Evolutionary conservation across 768 basidiomycete species (phyloP).

Genomic region (Termitomyces sp.): DNA sequence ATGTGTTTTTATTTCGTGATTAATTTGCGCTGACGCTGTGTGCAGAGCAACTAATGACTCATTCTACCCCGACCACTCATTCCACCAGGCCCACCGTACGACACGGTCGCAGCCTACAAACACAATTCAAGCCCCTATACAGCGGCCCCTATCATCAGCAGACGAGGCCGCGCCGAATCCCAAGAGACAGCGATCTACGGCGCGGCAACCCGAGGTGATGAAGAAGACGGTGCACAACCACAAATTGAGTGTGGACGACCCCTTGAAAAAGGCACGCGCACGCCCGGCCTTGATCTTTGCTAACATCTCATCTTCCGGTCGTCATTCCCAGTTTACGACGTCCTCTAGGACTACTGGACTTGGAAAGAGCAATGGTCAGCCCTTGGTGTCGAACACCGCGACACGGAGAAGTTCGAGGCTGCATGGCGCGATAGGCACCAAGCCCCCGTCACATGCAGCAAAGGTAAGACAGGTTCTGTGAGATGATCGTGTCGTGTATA

Average conservation of each 20-base stretch:
- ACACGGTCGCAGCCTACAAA: slow-evolving; percentile 42
- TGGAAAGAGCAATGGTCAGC: slow-evolving; percentile 51
- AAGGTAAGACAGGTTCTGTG: slow-evolving; percentile 46
- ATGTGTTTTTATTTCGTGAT: slow-evolving; percentile 5
- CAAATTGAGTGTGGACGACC: slow-evolving; percentile 66
- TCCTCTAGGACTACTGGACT: slow-evolving; percentile 57
- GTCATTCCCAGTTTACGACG: slow-evolving; percentile 72
- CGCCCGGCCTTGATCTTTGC: slow-evolving; percentile 84
- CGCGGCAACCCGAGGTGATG: slow-evolving; percentile 49
- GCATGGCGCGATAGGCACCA: slow-evolving; percentile 53
- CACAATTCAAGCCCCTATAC: slow-evolving; percentile 42
- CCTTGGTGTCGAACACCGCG: slow-evolving; percentile 39
- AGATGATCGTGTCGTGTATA: not conserved
- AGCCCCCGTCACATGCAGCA: slow-evolving; percentile 38
- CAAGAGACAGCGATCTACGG: slow-evolving; percentile 71
- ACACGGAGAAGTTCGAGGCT: slow-evolving; percentile 77
- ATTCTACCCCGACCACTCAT: slow-evolving; percentile 55
- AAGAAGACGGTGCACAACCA: slow-evolving; percentile 52
- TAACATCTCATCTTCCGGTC: slow-evolving; percentile 85
- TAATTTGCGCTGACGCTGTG: slow-evolving; percentile 17
- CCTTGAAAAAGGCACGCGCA: slow-evolving; percentile 88
- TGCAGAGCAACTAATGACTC: slow-evolving; percentile 58
- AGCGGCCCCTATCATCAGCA: slow-evolving; percentile 77
- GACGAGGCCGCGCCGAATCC: slow-evolving; percentile 79
- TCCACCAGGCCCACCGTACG: slow-evolving; percentile 49